Base-by-base conservation (phyloP, 106 monocot genomes). In the Allium fistulosum region DNA sequence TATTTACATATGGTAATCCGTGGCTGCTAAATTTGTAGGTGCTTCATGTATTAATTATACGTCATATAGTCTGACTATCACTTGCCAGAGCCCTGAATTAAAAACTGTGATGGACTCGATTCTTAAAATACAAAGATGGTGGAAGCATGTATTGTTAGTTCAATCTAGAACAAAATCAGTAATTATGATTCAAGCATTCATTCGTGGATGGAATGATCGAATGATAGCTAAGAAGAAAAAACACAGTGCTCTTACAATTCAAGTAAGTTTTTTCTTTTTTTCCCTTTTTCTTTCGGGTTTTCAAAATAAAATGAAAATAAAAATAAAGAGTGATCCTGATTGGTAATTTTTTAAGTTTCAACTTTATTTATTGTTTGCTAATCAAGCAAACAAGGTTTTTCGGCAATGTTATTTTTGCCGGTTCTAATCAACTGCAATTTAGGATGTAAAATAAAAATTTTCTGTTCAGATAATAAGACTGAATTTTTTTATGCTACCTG, bases 81-180 rank as follows among this genome's bases (percentile, higher is more conserved):
- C 11, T 7, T 62, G 59, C 17, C 59, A 66, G 53, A 46, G 69
- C 62, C 7, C 17, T 46, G 80, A 87, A 53, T 15, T 78, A 63
- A 78, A 63, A 51, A 67, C 60, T 26, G 48, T 78, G 37, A 10
- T 81, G 7, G 0, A 47, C 27, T 75, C 83, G 45, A 52, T 81
- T 63, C 8, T 77, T 17, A 83, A 53, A 72, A 17, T 87, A 52
- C 87, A 87, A 76, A 83, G 80, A 65, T 87, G 83, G 83, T 87
- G 87, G 87, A 87, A 72, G 37, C 59, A 67, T 10, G 13, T 81
- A 58, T 59, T 80, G 8, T 15, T 69, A n/a, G 2, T 26, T 9
- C 77, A 58, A 72, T 70, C 71, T 17, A 61, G 47, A 67, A 51
- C 17, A 27, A 47, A n/a, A 27, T 75, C 87, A 12, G 75, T 22